Conservation (phyloP, 2,329 filamentous ascomycete genomes). For the Aspergillus persii region DNA sequence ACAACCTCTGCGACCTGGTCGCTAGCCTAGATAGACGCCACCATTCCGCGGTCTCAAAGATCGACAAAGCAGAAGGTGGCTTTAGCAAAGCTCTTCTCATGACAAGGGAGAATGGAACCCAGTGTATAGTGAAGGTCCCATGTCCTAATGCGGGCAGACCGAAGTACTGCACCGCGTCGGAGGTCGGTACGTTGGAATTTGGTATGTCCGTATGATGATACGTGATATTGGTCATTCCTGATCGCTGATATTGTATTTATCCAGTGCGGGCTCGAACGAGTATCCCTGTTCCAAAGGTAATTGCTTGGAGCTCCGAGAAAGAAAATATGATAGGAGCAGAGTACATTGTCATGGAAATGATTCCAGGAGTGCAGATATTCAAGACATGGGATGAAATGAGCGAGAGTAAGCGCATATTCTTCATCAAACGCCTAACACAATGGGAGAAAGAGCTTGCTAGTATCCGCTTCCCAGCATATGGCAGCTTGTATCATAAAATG, state of each 20-base stretch:
- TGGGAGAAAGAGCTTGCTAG: too few relatives aligned
- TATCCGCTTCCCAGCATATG: too few relatives aligned
- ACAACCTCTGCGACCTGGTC: too few relatives aligned
- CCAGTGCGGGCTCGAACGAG: constrained; percentile 21
- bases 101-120: constrained; percentile 25
- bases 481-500: too few relatives aligned
- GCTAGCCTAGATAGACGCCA: too few relatives aligned
- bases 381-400: constrained; percentile 24
- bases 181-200: constrained; percentile 31
- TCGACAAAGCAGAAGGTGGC: neutral
- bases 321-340: constrained; percentile 31
- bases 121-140: constrained; percentile 34
- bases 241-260: too few relatives aligned
- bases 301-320: constrained; percentile 21
- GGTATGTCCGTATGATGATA: too few relatives aligned
- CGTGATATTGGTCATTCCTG: too few relatives aligned
- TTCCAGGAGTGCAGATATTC: constrained; percentile 31
- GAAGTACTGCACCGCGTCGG: constrained; percentile 27
- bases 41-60: too few relatives aligned
- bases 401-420: constrained; percentile 11
- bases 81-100: constrained; percentile 35
- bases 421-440: neutral
- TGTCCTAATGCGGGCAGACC: constrained; percentile 30
- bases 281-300: constrained; percentile 26
- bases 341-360: constrained; percentile 33